Evolutionary conservation across 495 filamentous ascomycete genomes (phyloP).

Genomic region (Podospora fimiseda): DNA sequence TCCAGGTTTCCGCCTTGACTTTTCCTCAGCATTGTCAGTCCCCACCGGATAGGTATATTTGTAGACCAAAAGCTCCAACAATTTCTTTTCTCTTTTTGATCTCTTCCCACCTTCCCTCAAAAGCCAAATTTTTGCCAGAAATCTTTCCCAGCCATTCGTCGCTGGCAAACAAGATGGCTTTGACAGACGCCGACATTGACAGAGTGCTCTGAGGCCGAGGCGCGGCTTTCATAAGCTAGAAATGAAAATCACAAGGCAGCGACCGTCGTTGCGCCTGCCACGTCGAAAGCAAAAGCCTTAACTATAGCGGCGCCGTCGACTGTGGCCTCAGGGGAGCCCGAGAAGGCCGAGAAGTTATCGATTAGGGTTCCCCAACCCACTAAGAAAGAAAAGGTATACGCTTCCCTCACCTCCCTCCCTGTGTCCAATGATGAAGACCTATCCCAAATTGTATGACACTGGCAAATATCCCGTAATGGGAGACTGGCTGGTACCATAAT

Average conservation of each 20-base stretch:
- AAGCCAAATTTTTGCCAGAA: too few species aligned
- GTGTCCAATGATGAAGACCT: slow-evolving; percentile 33
- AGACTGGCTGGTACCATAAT: slow-evolving; percentile 47
- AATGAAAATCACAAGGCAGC: slow-evolving; percentile 9
- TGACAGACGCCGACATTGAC: slow-evolving; percentile 28
- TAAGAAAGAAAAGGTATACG: slow-evolving; percentile 37
- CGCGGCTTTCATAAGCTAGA: slow-evolving; percentile 24
- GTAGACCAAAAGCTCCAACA: slow-evolving; percentile 11
- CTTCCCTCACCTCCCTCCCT: not conserved
- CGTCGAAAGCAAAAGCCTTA: slow-evolving; percentile 6
- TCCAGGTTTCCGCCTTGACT: not conserved
- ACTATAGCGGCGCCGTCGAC: slow-evolving; percentile 13
- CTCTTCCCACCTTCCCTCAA: slow-evolving; percentile 1
- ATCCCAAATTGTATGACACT: slow-evolving; percentile 40
- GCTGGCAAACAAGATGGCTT: slow-evolving; percentile 20
- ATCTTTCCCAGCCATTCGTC: too few species aligned
- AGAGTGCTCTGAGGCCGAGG: slow-evolving; percentile 28
- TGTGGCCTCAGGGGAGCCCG: slow-evolving; percentile 18
- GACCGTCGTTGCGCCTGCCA: slow-evolving; percentile 7
- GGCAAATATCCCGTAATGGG: slow-evolving; percentile 39
- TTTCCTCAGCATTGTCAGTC: not conserved
- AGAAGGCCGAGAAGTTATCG: slow-evolving; percentile 29
- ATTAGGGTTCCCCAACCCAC: slow-evolving; percentile 36
- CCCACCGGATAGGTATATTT: too few species aligned
- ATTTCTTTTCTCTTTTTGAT: slow-evolving; percentile 6